A percentile compares a stretch with the other conserved stretches of the same genome.
These are phyloP conservation scores for Suaeda aralocaspica DNA, from an alignment of 148 eudicot genomes.

Conservation along the genomic window DNA sequence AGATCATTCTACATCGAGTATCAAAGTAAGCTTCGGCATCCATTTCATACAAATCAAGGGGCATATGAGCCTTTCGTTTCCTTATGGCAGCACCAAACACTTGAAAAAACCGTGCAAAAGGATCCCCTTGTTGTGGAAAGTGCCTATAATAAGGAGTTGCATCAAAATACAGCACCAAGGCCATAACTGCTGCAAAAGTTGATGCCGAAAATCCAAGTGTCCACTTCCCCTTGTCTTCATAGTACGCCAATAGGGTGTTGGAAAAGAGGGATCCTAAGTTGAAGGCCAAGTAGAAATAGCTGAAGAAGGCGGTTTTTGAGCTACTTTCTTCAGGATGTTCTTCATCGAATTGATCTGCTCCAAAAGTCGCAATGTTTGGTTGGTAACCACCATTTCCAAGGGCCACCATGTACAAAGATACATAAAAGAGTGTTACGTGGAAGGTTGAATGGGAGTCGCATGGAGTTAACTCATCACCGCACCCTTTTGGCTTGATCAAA, in stretches of 20 bases:
- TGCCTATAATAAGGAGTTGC: slow-evolving; percentile 66
- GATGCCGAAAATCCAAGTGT: slow-evolving; percentile 72
- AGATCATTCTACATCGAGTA: slow-evolving; percentile 41
- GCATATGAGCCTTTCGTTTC: slow-evolving; percentile 42
- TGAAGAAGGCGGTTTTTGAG: slow-evolving; percentile 66
- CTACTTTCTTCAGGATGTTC: slow-evolving; percentile 53
- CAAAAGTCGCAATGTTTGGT: slow-evolving; percentile 77
- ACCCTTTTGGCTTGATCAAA: slow-evolving; percentile 50
- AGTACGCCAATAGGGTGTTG: slow-evolving; percentile 59
- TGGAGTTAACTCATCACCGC: slow-evolving; percentile 42
- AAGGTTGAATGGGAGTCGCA: slow-evolving; percentile 41
- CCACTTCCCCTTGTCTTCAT: slow-evolving; percentile 65
- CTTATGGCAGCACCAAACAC: slow-evolving; percentile 50
- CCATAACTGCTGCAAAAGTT: slow-evolving; percentile 41
- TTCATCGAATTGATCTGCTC: slow-evolving; percentile 73
- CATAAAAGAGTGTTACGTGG: slow-evolving; percentile 35
- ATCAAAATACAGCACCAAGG: slow-evolving; percentile 42
- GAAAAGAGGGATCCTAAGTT: slow-evolving; percentile 73
- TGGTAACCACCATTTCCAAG: slow-evolving; percentile 81
- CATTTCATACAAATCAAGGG: slow-evolving; percentile 37
- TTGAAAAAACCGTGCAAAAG: slow-evolving; percentile 57
- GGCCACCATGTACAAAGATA: slow-evolving; percentile 58
- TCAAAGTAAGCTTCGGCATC: slow-evolving; percentile 31
- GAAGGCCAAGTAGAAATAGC: slow-evolving; percentile 71
- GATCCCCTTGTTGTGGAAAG: slow-evolving; percentile 53